Base-by-base conservation (phyloP, 176 grass and related monocot species). In the Calamus simplicifolius region DNA sequence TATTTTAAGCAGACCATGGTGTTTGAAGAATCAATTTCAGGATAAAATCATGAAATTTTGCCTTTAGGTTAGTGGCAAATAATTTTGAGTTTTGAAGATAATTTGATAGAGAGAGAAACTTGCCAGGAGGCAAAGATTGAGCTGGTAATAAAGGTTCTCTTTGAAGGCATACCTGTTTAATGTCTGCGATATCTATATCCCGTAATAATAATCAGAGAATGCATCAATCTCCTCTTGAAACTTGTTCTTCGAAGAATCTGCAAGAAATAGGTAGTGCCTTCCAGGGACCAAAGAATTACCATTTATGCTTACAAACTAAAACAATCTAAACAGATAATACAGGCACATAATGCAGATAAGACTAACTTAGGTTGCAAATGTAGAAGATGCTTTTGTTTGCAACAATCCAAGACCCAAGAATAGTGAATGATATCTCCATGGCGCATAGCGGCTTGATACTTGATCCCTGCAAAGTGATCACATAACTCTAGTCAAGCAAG, bases 361-460 rank as follows among this genome's bases (percentile, higher is more conserved):
- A 77, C 77, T 53, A 75, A 92, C 88, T 87, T 96, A 57, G 91
- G 80, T 72, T 87, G 78, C 71, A 90, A 77, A 77, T 71, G 91
- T 60, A 87, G 79, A 77, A 87, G 80, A 29, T 4, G 6, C 60
- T 90, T 96, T 69, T 90, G 69, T 63, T 85, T 85, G 71, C 86
- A 96, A 70, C 74, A 90, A 76, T 96, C 91, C 69, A 96, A 72
- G 69, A 96, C 65, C 86, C 91, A 90, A 16, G 80, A 87, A 79
- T 85, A 87, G 62, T 96, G 86, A 70, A 96, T 87, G 64, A 96
- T 73, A 77, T 85, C 77, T 82, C 86, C 86, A 51, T 80, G 83
- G 16, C 61, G 63, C 31, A 72, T 29, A 60, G 91, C 80, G 59
- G 80, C 83, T 50, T 90, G 83, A 82, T 96, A 96, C 73, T 82